A percentile compares a stretch with the other conserved stretches of the same genome.
Evolutionary conservation across 1,284 basidiomycete species (phyloP).

Genomic region (Pisolithus thermaeus): DNA sequence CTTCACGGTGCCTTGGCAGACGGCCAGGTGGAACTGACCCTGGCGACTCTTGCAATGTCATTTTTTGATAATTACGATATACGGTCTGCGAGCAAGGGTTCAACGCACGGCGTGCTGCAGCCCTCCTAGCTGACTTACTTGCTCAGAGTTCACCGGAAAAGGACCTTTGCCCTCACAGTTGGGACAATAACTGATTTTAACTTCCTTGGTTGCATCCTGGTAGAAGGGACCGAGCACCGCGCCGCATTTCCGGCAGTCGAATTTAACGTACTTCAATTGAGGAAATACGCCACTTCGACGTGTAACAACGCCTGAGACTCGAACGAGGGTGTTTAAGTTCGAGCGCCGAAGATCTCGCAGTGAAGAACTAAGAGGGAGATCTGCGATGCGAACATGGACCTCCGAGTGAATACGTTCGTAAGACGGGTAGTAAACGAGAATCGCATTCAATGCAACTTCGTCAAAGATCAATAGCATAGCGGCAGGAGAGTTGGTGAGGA

Average conservation of each 20-base stretch:
- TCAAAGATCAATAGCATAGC: conserved; percentile 95
- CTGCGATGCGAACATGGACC: conserved; percentile 95
- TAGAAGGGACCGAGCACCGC: conserved; percentile 94
- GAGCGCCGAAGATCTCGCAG: conserved; percentile 90
- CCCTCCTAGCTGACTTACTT: conserved; percentile 39
- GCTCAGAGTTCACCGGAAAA: conserved; percentile 95
- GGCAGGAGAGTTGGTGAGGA: conserved; percentile 91
- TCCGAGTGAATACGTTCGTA: conserved; percentile 98
- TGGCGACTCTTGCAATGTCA: conserved; percentile 98
- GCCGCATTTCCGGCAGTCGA: conserved; percentile 93
- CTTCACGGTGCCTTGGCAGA: conserved; percentile 92
- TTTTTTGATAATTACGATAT: conserved; percentile 98
- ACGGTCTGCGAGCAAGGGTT: conserved; percentile 65
- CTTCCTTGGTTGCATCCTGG: conserved; percentile 93
- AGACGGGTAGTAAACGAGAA: conserved; percentile 92
- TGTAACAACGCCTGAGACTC: conserved; percentile 96
- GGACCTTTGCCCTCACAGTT: conserved; percentile 94
- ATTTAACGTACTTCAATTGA: conserved; percentile 99
- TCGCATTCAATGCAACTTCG: conserved; percentile 89
- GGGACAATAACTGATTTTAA: conserved; percentile 91
- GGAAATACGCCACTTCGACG: conserved; percentile 95
- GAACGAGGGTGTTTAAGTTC: conserved; percentile 93
- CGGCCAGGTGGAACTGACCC: conserved; percentile 97
- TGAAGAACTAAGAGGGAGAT: conserved; percentile 85
- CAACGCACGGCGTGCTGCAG: not conserved